Base-by-base conservation (phyloP, 176 grass and related monocot genomes). In the Musa schizocarpa region DNA sequence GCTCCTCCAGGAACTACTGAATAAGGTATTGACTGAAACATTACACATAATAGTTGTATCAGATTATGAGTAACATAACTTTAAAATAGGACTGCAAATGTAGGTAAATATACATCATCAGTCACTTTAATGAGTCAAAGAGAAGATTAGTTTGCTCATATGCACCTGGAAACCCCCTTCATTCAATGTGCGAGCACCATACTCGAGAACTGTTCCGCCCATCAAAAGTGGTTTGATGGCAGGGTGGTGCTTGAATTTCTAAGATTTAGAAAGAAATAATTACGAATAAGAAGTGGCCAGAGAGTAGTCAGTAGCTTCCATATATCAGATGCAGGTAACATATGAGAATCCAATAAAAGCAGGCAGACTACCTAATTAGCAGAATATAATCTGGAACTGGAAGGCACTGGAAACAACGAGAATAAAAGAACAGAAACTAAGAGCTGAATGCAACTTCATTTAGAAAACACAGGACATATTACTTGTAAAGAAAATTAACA, bases 231-330 rank as follows among this genome's bases (percentile, higher is more conserved):
- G 53, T 83, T 74, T 85, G 77, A 98, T 77, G 26, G 90, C 75
- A 83, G 86, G 88, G 52, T 98, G 94, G 50, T 93, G 84, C 78
- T 98, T 98, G 54, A 98, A 87, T 89, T 93, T 98, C 94, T 98
- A 73, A 77, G 83, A 85, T 59, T 77, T 11, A n/a, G 5, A 25
- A 53, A 13, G 62, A 54, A 71, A 82, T 49, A 59, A 51, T 27
- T 63, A 76, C 24, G 54, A 68, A n/a, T 14, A 14, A 65, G 25
- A 7, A 55, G 13, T 58, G 25, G 25, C 12, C 43, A 72, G 13
- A 6, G 14, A 20, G 20, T 53, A 13, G 13, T 24, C 55, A 65
- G 8, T 64, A 43, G 21, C 19, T 49, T 70, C 29, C 20, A 50
- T 69, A 19, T 27, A 50, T 12, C 8, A 13, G 13, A 69, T 17